Percentiles rank a stretch among this genome's conserved stretches.
Conservation (phyloP, 768 basidiomycete species). For the Lentinula lateritia region DNA sequence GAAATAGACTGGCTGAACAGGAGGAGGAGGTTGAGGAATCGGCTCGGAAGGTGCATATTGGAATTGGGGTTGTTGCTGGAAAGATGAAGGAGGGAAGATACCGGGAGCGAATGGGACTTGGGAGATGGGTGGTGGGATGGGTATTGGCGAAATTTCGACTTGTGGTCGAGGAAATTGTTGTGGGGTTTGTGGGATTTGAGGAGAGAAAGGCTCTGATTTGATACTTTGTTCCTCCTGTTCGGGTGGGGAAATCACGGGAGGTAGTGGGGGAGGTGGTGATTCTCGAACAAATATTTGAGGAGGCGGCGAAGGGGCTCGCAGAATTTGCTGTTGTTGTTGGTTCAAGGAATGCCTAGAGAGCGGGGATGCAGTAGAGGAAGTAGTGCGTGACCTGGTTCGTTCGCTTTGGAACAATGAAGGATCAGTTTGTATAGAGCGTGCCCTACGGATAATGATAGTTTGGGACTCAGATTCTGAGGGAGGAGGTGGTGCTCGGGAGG, state of each 20-base stretch:
- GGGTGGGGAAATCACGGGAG: neutral
- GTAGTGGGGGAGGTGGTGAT: neutral
- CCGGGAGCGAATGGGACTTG: constrained; percentile 6
- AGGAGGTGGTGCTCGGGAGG: neutral
- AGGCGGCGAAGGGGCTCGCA: neutral
- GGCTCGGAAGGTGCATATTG: neutral
- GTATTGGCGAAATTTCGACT: neutral
- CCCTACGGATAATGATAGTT: neutral
- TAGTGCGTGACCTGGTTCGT: neutral
- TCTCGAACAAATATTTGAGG: neutral
- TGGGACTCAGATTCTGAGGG: neutral
- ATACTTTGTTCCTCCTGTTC: neutral
- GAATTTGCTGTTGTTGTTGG: neutral
- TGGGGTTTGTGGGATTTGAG: neutral
- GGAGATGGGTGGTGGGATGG: neutral
- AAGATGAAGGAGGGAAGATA: neutral
- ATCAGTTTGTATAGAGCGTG: constrained; percentile 3
- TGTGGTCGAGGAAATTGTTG: neutral
- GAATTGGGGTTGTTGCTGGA: neutral
- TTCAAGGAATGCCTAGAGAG: too few species aligned
- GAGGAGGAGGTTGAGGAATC: neutral
- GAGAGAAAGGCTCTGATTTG: neutral
- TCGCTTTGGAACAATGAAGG: neutral
- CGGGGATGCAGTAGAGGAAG: neutral
- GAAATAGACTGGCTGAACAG: neutral